Conservation (phyloP, 2,329 filamentous ascomycete species). For the Aspergillus versicolor region DNA sequence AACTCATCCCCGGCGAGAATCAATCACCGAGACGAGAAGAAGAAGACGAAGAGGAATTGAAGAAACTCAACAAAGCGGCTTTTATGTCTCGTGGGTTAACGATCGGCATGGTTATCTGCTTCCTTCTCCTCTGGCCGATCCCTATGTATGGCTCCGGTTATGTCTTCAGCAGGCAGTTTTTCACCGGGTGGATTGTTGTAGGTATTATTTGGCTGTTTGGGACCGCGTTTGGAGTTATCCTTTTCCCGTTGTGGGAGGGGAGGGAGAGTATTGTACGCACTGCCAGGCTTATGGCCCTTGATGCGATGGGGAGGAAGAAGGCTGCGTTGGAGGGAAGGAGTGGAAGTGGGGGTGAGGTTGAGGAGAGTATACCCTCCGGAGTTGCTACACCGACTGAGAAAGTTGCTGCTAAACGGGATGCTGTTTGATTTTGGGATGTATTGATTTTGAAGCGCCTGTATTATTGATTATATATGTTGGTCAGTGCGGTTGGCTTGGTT, state of each 20-base stretch:
- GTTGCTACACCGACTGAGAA: slow-evolving; percentile 50
- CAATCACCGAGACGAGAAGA: slow-evolving; percentile 38
- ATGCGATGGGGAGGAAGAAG: slow-evolving; percentile 51
- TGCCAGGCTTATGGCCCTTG: slow-evolving; percentile 59
- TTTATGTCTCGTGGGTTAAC: slow-evolving; percentile 59
- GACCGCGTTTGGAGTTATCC: slow-evolving; percentile 68
- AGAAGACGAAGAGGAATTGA: slow-evolving; percentile 43
- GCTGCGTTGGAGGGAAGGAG: slow-evolving; percentile 25
- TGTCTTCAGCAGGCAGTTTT: slow-evolving; percentile 78
- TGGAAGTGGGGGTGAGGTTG: slow-evolving; percentile 34
- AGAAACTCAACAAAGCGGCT: slow-evolving; percentile 55
- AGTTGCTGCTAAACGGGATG: slow-evolving; percentile 25
- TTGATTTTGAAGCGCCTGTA: not conserved
- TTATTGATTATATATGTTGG: too few relatives aligned
- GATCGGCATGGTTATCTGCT: slow-evolving; percentile 63
- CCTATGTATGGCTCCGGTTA: slow-evolving; percentile 83
- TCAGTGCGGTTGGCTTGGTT: not conserved
- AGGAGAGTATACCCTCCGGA: slow-evolving; percentile 38
- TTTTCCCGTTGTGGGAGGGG: slow-evolving; percentile 82
- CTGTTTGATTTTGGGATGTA: not conserved
- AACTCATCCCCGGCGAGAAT: slow-evolving; percentile 58
- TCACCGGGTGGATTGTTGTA: slow-evolving; percentile 75
- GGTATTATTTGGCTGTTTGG: slow-evolving; percentile 80
- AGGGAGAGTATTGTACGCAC: slow-evolving; percentile 65
- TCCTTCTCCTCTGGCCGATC: slow-evolving; percentile 87